Evolutionary conservation across 768 basidiomycete genomes (phyloP).

Genomic region (Pluteus cervinus): DNA sequence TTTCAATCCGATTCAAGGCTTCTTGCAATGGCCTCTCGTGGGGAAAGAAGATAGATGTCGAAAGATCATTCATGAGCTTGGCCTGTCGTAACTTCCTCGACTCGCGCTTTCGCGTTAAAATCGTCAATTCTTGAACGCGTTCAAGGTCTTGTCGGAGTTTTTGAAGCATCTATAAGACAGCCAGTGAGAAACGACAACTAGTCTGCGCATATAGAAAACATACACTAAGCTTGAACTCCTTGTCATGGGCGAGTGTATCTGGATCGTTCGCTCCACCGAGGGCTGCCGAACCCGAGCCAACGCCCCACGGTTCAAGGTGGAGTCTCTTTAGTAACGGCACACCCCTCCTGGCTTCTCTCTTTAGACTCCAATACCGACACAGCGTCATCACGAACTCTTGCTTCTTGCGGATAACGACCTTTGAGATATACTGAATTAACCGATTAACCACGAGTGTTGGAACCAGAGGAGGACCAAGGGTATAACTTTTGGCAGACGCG

Average conservation of each 20-base stretch:
- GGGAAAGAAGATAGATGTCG: conserved; percentile 61
- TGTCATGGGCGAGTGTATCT: conserved; percentile 71
- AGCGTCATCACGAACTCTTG: conserved; percentile 68
- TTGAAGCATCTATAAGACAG: conserved; percentile 39
- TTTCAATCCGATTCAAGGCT: conserved; percentile 65
- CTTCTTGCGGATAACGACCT: conserved; percentile 70
- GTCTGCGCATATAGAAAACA: conserved; percentile 14
- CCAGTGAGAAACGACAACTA: background rate
- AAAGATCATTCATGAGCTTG: conserved; percentile 58
- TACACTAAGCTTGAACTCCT: conserved; percentile 76
- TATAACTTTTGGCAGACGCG: conserved; percentile 89
- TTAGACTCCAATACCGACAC: conserved; percentile 96
- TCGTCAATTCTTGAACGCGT: conserved; percentile 57
- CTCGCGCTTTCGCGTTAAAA: conserved; percentile 73
- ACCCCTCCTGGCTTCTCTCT: conserved; percentile 87
- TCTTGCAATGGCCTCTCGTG: conserved; percentile 54
- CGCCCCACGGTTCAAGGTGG: conserved; percentile 98
- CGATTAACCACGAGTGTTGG: conserved; percentile 80
- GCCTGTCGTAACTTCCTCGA: conserved; percentile 68
- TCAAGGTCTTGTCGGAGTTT: conserved; percentile 74
- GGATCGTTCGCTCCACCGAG: conserved; percentile 65
- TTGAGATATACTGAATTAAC: conserved; percentile 67
- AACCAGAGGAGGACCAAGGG: conserved; percentile 88
- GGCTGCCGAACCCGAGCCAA: no score
- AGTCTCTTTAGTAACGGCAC: conserved; percentile 90